phyloP scores from a whole-genome alignment of 495 filamentous ascomycete species.

The Aspergillus campestris region DNA sequence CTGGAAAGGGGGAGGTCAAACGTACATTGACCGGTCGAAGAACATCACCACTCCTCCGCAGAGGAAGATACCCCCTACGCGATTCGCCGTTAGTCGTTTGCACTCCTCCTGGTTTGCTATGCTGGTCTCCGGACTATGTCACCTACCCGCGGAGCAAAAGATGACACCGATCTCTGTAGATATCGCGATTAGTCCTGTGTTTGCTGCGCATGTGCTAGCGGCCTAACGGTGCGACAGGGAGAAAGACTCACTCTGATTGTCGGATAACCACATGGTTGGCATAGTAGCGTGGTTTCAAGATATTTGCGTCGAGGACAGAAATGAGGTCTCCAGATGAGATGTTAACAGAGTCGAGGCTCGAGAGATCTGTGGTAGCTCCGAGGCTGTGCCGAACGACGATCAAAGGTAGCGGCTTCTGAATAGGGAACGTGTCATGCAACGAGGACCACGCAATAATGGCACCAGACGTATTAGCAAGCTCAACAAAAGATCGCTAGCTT shows the following conservation, averaged over 20 bases:
- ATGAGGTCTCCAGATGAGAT: not conserved
- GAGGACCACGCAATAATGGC: no score
- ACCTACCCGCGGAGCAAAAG: constrained; percentile 93
- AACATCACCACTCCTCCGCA: constrained; percentile 89
- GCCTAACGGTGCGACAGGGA: not conserved
- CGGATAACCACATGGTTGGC: constrained; percentile 89
- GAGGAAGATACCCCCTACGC: constrained; percentile 79
- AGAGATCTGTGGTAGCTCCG: no score
- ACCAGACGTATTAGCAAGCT: no score
- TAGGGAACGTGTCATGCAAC: not conserved
- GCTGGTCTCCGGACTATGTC: no score
- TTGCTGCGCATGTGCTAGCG: not conserved
- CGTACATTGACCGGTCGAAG: constrained; percentile 90
- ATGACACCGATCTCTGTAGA: constrained; percentile 80
- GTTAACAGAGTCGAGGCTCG: not conserved
- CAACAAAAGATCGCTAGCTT: no score
- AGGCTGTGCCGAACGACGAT: no score
- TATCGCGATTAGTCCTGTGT: constrained; percentile 8
- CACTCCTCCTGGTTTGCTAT: not conserved
- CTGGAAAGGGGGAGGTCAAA: constrained; percentile 1
- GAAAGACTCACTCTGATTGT: constrained; percentile 74
- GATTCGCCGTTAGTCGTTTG: constrained; percentile 8
- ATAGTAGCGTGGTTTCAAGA: constrained; percentile 20
- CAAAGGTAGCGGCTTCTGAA: no score
- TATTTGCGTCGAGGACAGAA: not conserved